Percentiles rank a stretch among this genome's conserved stretches.
phyloP scores from a whole-genome alignment of 1,284 basidiomycete genomes.

The Austroboletus novae-zelandiae region DNA sequence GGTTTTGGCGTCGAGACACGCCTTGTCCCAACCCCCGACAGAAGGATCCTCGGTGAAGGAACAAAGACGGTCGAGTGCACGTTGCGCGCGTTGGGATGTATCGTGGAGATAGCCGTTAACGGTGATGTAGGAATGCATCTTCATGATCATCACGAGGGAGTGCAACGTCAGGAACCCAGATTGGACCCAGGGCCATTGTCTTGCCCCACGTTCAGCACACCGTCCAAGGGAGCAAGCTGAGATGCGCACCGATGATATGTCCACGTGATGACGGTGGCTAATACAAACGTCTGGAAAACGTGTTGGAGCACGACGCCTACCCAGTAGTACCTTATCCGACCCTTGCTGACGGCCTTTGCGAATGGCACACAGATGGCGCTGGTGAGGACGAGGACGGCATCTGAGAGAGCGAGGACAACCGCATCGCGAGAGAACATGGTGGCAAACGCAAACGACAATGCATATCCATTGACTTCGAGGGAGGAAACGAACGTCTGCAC shows the following conservation, averaged over 20 bases:
- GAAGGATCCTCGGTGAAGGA: constrained; percentile 40
- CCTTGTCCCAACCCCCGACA: constrained; percentile 65
- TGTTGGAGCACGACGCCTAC: constrained; percentile 78
- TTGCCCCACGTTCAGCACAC: constrained; percentile 22
- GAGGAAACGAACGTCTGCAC: constrained; percentile 75
- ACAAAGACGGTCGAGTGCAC: constrained; percentile 45
- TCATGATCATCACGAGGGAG: constrained; percentile 90
- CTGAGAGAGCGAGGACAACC: constrained; percentile 79
- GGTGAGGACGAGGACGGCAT: constrained; percentile 75
- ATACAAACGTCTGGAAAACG: constrained; percentile 66
- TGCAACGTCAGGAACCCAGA: constrained; percentile 95
- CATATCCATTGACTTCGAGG: constrained; percentile 74
- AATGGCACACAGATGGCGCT: constrained; percentile 85
- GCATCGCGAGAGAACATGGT: constrained; percentile 88
- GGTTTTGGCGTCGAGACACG: constrained; percentile 45
- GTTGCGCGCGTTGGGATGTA: constrained; percentile 46
- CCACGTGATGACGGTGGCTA: constrained; percentile 76
- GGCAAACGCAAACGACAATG: constrained; percentile 82
- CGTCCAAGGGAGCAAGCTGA: neutral
- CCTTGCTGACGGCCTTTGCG: constrained; percentile 69
- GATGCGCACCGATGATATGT: constrained; percentile 66
- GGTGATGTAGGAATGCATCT: constrained; percentile 93
- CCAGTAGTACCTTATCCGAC: constrained; percentile 80
- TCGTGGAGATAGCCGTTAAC: constrained; percentile 84
- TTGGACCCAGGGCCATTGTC: constrained; percentile 98